phyloP scores from a whole-genome alignment of 1,139 yeast genomes.

The Magnusiomyces sp. region DNA sequence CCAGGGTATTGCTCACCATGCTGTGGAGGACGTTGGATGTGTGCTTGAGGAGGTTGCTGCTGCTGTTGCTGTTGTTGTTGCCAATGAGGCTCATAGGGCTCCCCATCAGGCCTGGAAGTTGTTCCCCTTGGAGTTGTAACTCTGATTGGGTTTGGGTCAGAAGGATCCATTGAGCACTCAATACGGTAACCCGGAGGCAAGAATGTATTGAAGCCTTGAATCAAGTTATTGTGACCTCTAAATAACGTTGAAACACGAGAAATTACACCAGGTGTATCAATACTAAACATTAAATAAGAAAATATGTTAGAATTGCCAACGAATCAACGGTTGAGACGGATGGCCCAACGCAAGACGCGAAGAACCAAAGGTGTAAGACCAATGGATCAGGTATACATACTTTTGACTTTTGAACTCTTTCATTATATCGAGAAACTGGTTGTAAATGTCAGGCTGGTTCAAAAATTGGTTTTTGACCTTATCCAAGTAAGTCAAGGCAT shows the following conservation, averaged over 20 bases:
- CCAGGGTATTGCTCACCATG: constrained; percentile 11
- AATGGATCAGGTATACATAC: constrained; percentile 30
- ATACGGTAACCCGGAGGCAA: constrained; percentile 94
- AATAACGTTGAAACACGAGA: constrained; percentile 87
- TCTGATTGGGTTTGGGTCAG: constrained; percentile 85
- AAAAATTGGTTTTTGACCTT: constrained; percentile 91
- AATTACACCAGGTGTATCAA: constrained; percentile 97
- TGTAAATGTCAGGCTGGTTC: constrained; percentile 91
- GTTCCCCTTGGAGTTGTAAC: constrained; percentile 96
- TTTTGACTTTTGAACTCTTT: constrained; percentile 93
- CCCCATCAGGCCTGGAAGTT: constrained; percentile 55
- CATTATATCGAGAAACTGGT: constrained; percentile 94
- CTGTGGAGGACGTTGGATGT: constrained; percentile 7
- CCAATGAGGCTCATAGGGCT: constrained; percentile 18
- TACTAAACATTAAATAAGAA: constrained; percentile 34
- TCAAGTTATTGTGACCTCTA: constrained; percentile 84
- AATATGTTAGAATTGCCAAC: constrained; percentile 4
- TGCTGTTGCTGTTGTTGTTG: constrained; percentile 14
- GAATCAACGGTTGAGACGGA: too few species aligned
- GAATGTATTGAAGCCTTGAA: constrained; percentile 95
- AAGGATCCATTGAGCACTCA: constrained; percentile 82
- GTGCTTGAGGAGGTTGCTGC: constrained; percentile 6
- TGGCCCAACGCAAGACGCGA: too few species aligned
- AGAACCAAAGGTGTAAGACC: too few species aligned
- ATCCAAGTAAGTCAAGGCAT: constrained; percentile 89